Base-by-base conservation (phyloP, 257 asterid genomes). In the Lycium barbarum region DNA sequence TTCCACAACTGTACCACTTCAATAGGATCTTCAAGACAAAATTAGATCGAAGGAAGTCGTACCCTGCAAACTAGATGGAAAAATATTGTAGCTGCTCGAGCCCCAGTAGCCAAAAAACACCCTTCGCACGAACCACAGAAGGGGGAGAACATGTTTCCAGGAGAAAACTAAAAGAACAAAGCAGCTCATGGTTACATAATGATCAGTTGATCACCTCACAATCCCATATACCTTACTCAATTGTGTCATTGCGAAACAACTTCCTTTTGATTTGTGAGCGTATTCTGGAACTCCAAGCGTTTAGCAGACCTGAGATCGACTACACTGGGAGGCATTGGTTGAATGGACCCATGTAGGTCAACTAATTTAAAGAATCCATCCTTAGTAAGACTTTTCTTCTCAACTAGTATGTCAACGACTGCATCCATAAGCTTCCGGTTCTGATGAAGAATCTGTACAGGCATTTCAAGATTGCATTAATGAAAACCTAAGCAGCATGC, bases 341-440 rank as follows among this genome's bases (percentile, higher is more conserved):
- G 88, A 80, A 93, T 83, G 72, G 90, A 90, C n/a, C 99, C 98
- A 71, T 96, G 97, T 87, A 89, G 82, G 76, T 93, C 92, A 18
- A 95, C 99, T 66, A 96, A 84, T 86, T 88, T 85, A 54, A 84
- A 88, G 86, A 96, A 95, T 79, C 93, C 98, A 90, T 90, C 88
- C 91, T 93, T 94, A 8, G 94, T 92, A 83, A 95, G 87, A 84
- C 95, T 93, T 92, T 95, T 96, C 88, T 91, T 91, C 91, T 93
- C 89, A 65, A 93, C 93, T 7, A 96, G 97, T 26, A 72, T 86
- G 79, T 88, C 86, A 11, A 93, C 98, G 35, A 93, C 88, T 43
- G 93, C 97, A 82, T 96, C 94, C 97, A 96, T 87, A 57, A 96
- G 98, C 9, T 73, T 83, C 35, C 89, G 86, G 87, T 96, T 95